These are phyloP conservation scores for Citrus australasica DNA, from an alignment of 345 rosid species.

Conservation along the genomic window DNA sequence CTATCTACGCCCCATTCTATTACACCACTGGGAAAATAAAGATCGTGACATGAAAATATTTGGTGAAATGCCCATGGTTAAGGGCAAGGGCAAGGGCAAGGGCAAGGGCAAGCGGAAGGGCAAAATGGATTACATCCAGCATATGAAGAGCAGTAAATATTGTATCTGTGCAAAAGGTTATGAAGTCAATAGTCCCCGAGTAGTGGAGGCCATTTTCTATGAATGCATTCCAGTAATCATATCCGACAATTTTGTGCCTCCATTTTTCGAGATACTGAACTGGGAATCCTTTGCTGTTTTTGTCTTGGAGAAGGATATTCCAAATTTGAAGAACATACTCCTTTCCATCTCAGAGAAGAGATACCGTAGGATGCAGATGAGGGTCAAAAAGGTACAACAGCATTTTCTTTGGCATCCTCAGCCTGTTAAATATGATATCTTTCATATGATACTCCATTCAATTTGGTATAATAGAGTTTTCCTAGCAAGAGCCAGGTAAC, in stretches of 20 bases:
- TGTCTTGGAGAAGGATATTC: slow-evolving; percentile 79
- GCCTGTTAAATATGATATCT: slow-evolving; percentile 75
- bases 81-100: slow-evolving; percentile 17
- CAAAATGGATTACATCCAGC: slow-evolving; percentile 55
- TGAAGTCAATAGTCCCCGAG: slow-evolving; percentile 93
- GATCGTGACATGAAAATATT: slow-evolving; percentile 89
- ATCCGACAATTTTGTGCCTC: slow-evolving; percentile 90
- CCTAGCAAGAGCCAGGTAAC: slow-evolving; percentile 36
- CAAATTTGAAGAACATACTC: slow-evolving; percentile 74
- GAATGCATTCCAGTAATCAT: slow-evolving; percentile 93
- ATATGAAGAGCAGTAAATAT: slow-evolving; percentile 94
- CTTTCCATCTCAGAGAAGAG: slow-evolving; percentile 53
- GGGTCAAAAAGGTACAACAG: slow-evolving; percentile 77
- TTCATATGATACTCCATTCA: slow-evolving; percentile 94
- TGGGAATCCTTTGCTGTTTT: slow-evolving; percentile 95
- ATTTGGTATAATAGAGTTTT: slow-evolving; percentile 86
- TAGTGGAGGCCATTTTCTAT: slow-evolving; percentile 82
- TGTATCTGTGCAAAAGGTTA: slow-evolving; percentile 93
- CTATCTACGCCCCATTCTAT: slow-evolving; percentile 68
- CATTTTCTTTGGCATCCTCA: slow-evolving; percentile 92
- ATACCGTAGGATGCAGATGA: slow-evolving; percentile 64
- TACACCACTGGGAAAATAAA: slow-evolving; percentile 73
- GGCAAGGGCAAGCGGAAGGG: slow-evolving; percentile 35
- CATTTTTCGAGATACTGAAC: slow-evolving; percentile 73
- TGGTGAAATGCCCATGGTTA: slow-evolving; percentile 42